Conservation (phyloP, 2,329 filamentous ascomycete species). For the Xylaria sp. region DNA sequence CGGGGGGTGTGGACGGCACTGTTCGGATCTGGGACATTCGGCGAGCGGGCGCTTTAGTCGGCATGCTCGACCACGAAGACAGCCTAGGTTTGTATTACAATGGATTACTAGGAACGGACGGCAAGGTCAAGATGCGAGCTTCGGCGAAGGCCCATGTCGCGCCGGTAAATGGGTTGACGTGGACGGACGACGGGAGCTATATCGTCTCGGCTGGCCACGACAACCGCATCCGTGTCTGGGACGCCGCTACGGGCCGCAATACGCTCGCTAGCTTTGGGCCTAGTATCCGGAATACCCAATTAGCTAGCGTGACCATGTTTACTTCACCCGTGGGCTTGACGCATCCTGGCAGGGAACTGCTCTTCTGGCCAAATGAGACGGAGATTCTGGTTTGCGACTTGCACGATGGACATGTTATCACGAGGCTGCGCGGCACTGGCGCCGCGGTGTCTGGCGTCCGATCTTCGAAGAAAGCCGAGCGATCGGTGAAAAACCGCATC, state of each 20-base stretch:
- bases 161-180: conserved; percentile 84
- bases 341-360: conserved; percentile 67
- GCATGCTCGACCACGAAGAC: conserved; percentile 85
- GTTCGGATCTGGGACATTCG: conserved; percentile 90
- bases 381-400: conserved; percentile 85
- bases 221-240: conserved; percentile 86
- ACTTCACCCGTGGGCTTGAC: conserved; percentile 70
- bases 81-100: conserved; percentile 71
- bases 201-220: conserved; percentile 87
- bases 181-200: conserved; percentile 82
- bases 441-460: conserved; percentile 61
- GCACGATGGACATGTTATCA: conserved; percentile 78
- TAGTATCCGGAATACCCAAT: conserved; percentile 76
- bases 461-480: conserved; percentile 59
- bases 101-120: conserved; percentile 51
- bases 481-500: conserved; percentile 73
- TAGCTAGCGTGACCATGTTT: conserved; percentile 71
- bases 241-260: conserved; percentile 82
- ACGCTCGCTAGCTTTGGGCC: conserved; percentile 90
- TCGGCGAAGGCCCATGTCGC: conserved; percentile 78
- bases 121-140: conserved; percentile 52
- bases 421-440: conserved; percentile 74
- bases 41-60: conserved; percentile 79
- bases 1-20: conserved; percentile 85
- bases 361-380: conserved; percentile 84